These are phyloP conservation scores for Colletotrichum sp. DNA, from an alignment of 2,329 filamentous ascomycete genomes.

Conservation along the genomic window DNA sequence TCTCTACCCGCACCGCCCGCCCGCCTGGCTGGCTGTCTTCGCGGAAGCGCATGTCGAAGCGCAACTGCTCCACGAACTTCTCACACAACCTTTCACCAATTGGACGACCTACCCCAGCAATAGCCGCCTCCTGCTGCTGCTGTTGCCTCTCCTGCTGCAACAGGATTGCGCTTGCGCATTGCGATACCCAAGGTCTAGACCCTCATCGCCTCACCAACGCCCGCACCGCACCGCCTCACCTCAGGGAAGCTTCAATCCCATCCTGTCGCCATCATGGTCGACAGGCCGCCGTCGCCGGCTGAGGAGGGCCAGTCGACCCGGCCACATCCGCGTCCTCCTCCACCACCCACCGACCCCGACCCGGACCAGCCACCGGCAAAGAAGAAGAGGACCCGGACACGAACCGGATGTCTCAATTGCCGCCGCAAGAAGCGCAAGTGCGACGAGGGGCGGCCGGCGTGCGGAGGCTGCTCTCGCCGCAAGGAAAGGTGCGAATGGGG, in stretches of 20 bases:
- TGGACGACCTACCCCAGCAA: background rate
- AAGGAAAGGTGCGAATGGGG: conserved; percentile 41
- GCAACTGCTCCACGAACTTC: conserved; percentile 8
- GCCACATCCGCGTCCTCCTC: background rate
- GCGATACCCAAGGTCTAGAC: background rate
- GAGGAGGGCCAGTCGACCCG: background rate
- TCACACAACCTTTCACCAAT: background rate
- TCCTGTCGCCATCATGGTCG: background rate
- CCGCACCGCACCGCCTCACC: background rate
- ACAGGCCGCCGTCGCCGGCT: background rate
- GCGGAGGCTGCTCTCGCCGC: conserved; percentile 36
- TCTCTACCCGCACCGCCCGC: background rate
- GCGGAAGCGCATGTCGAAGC: conserved; percentile 16
- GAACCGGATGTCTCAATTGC: conserved; percentile 42
- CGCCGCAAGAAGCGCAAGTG: conserved; percentile 44
- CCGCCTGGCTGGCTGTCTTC: background rate
- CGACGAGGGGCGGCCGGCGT: conserved; percentile 39
- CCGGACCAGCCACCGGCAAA: conserved; percentile 7
- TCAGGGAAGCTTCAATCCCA: background rate
- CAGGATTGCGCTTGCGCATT: background rate
- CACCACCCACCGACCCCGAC: background rate
- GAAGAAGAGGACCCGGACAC: conserved; percentile 36
- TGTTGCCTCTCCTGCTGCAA: background rate
- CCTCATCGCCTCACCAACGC: background rate
- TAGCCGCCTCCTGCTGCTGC: background rate